Conservation (phyloP, 139 green algal genomes). For the Deuterostichococcus epilithicus region DNA sequence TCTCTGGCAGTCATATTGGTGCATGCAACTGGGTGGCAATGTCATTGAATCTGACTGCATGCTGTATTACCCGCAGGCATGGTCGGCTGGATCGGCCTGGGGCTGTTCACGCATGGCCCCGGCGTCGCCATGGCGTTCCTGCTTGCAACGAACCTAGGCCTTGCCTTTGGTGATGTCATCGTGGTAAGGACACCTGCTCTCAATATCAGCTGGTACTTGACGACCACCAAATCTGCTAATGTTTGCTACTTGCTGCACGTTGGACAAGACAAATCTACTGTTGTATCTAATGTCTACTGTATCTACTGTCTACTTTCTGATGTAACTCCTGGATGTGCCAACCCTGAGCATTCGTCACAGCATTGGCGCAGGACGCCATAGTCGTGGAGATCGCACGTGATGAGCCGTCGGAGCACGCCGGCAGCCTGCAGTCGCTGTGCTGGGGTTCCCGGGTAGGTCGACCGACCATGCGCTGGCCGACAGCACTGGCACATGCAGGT, state of each 20-base stretch:
- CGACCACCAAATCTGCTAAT: too few relatives aligned
- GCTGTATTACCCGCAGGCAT: neutral
- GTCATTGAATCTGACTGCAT: neutral
- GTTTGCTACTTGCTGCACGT: conserved; percentile 42
- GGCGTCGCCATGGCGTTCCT: neutral
- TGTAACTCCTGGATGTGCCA: neutral
- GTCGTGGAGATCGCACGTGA: conserved; percentile 61
- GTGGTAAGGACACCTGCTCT: neutral
- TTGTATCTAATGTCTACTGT: conserved; percentile 31
- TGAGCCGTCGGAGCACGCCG: conserved; percentile 47
- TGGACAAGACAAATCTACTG: conserved; percentile 40
- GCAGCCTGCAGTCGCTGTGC: conserved; percentile 75
- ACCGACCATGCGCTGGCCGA: too few relatives aligned
- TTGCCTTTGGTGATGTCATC: neutral
- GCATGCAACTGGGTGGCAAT: neutral
- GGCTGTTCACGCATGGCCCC: neutral
- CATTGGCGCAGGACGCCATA: conserved; percentile 78
- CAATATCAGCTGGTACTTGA: too few relatives aligned
- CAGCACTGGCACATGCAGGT: too few relatives aligned
- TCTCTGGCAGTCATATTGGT: neutral
- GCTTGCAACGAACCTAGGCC: neutral
- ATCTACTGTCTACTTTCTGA: neutral
- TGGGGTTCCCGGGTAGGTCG: too few relatives aligned
- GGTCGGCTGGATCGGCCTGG: neutral
- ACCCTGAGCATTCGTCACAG: conserved; percentile 27